phyloP scores from a whole-genome alignment of 2,329 filamentous ascomycete species.

The Cytospora paraplurivora region DNA sequence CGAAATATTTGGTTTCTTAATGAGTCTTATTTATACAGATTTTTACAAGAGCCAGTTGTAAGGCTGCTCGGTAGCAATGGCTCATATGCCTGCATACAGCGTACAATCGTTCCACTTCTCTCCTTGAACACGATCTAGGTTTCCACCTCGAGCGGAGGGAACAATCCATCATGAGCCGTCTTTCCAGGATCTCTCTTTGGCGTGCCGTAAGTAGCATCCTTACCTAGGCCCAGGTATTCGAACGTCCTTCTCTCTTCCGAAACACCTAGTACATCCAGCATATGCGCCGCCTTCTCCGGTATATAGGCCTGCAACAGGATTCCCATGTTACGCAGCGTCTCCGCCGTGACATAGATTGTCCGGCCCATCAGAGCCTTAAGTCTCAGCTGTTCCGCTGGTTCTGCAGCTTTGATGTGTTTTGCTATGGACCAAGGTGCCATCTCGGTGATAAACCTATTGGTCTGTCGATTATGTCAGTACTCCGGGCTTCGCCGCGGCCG shows the following conservation, averaged over 20 bases:
- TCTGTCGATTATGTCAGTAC: constrained; percentile 44
- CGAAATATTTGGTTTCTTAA: background rate
- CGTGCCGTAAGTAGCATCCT: constrained; percentile 70
- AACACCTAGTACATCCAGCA: constrained; percentile 82
- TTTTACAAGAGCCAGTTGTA: background rate
- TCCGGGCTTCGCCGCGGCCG: no score
- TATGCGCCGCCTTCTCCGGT: constrained; percentile 70
- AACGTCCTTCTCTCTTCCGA: constrained; percentile 61
- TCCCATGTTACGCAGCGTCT: constrained; percentile 75
- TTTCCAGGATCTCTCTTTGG: constrained; percentile 39
- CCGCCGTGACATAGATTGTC: constrained; percentile 70
- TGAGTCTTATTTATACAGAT: background rate
- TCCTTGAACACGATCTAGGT: constrained; percentile 34
- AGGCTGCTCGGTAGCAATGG: background rate
- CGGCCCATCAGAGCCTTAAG: constrained; percentile 45
- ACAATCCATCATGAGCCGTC: constrained; percentile 48
- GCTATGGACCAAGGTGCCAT: constrained; percentile 68
- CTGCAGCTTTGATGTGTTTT: constrained; percentile 36
- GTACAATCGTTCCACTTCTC: background rate
- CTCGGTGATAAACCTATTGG: constrained; percentile 67
- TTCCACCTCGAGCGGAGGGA: constrained; percentile 53
- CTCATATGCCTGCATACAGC: background rate
- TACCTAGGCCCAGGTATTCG: constrained; percentile 61
- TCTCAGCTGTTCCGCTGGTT: constrained; percentile 40
- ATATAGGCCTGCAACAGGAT: constrained; percentile 93